These are phyloP conservation scores for Penicilliopsis zonata DNA, from an alignment of 495 filamentous ascomycete species.

Conservation along the genomic window DNA sequence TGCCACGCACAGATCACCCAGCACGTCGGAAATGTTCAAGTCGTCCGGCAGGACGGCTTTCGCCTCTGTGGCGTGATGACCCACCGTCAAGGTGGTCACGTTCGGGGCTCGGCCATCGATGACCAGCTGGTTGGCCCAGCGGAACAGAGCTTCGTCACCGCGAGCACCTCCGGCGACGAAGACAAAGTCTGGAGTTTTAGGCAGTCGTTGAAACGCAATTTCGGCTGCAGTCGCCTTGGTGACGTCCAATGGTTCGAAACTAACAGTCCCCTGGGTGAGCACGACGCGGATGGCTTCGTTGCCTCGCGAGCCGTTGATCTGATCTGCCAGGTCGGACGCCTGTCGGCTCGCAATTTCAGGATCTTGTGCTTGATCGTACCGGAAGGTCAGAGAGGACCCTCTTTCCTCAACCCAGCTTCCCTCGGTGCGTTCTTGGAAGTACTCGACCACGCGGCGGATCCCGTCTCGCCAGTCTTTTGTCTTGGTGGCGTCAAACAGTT, in stretches of 20 bases:
- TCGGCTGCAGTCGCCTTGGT: conserved; percentile 64
- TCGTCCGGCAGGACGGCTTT: conserved; percentile 12
- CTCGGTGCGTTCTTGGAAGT: conserved; percentile 76
- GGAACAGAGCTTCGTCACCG: conserved; percentile 74
- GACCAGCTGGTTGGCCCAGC: conserved; percentile 68
- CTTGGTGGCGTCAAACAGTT: conserved; percentile 52
- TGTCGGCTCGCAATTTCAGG: conserved; percentile 53
- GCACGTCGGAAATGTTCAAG: conserved; percentile 3
- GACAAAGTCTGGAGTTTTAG: conserved; percentile 51
- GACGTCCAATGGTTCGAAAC: conserved; percentile 65
- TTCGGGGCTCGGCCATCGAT: conserved; percentile 34
- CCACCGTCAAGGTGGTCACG: conserved; percentile 64
- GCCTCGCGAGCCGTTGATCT: conserved; percentile 77
- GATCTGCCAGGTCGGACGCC: conserved; percentile 70
- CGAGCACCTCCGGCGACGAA: conserved; percentile 72
- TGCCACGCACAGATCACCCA: conserved; percentile 5
- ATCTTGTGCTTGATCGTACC: conserved; percentile 63
- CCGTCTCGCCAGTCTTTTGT: conserved; percentile 59
- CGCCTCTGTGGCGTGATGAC: conserved; percentile 29
- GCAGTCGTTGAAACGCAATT: conserved; percentile 35
- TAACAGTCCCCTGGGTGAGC: conserved; percentile 53
- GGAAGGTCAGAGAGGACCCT: conserved; percentile 67
- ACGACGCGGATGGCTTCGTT: conserved; percentile 67
- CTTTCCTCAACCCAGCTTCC: conserved; percentile 68
- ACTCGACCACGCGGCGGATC: conserved; percentile 60